phyloP scores from a whole-genome alignment of 352 stramenopile species.

The Pythium rishiriense region DNA sequence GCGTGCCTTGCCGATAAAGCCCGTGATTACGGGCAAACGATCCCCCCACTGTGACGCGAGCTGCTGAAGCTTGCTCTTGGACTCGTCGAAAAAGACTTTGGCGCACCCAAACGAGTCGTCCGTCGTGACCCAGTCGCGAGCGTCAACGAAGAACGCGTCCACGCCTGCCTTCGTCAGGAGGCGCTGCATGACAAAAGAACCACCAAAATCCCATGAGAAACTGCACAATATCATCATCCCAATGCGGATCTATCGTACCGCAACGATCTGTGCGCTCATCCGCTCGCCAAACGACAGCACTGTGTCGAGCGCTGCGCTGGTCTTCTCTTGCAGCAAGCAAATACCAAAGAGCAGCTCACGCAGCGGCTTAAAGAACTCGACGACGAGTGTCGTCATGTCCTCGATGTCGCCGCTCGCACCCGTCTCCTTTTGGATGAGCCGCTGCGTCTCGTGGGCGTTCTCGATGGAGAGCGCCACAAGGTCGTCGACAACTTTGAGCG shows the following conservation, averaged over 20 bases:
- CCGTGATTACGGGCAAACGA: constrained; percentile 70
- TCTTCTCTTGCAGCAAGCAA: constrained; percentile 76
- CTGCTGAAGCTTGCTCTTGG: constrained; percentile 62
- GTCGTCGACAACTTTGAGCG: constrained; percentile 54
- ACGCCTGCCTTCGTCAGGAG: constrained; percentile 63
- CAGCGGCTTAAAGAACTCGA: constrained; percentile 70
- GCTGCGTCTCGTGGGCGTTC: constrained; percentile 76
- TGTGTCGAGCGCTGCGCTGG: constrained; percentile 59
- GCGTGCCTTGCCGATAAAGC: constrained; percentile 66
- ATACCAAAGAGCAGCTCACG: constrained; percentile 79
- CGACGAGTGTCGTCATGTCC: constrained; percentile 54
- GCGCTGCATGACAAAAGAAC: constrained; percentile 2
- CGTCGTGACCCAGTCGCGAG: constrained; percentile 72
- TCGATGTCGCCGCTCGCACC: constrained; percentile 32
- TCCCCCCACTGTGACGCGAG: constrained; percentile 44
- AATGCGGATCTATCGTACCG: constrained; percentile 28
- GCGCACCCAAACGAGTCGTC: constrained; percentile 70
- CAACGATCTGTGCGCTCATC: constrained; percentile 72
- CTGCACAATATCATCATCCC: not conserved
- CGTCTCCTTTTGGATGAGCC: constrained; percentile 29
- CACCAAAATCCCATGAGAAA: not conserved
- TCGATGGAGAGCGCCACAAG: constrained; percentile 56
- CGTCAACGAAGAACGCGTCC: constrained; percentile 64
- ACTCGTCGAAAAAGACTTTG: constrained; percentile 79
- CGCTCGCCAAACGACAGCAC: constrained; percentile 81